These are phyloP conservation scores for Lasiosphaeria miniovina DNA, from an alignment of 495 filamentous ascomycete species.

Conservation along the genomic window DNA sequence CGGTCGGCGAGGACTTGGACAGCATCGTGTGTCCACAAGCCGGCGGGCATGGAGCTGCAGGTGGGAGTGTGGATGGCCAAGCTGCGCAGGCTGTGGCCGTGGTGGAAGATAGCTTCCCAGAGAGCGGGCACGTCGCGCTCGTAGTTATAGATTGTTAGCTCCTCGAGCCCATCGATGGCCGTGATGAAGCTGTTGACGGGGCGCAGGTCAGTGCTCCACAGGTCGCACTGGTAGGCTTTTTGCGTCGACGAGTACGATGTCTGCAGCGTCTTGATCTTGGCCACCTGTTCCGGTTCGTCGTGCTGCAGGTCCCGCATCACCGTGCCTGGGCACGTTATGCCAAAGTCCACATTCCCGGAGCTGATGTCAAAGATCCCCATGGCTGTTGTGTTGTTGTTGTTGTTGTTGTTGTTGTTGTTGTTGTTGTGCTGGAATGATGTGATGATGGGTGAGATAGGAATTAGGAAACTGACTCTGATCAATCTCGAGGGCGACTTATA, in stretches of 20 bases:
- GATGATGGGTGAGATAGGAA: no score
- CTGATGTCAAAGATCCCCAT: slow-evolving; percentile 7
- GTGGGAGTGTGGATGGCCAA: slow-evolving; percentile 15
- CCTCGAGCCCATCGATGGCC: slow-evolving; percentile 8
- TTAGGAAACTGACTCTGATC: no score
- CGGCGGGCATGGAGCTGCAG: not conserved
- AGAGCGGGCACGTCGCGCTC: slow-evolving; percentile 8
- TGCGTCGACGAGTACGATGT: not conserved
- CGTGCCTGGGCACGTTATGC: slow-evolving; percentile 11
- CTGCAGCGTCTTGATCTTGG: slow-evolving; percentile 15
- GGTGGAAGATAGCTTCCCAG: slow-evolving; percentile 17
- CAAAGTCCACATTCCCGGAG: slow-evolving; percentile 10
- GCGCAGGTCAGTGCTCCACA: slow-evolving; percentile 7
- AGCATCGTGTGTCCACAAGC: slow-evolving; percentile 9
- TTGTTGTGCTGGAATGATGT: no score
- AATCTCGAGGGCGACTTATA: no score
- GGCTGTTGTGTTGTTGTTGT: no score
- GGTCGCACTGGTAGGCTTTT: slow-evolving; percentile 1
- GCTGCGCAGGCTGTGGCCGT: slow-evolving; percentile 6
- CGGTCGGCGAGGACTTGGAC: not conserved
- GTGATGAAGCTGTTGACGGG: slow-evolving; percentile 12
- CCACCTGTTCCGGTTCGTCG: not conserved
- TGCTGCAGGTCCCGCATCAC: slow-evolving; percentile 13
- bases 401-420: no score
- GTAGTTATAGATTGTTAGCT: slow-evolving; percentile 13